Evolutionary conservation across 2,329 filamentous ascomycete genomes (phyloP), one percentile per base, ranked within the genome.

Genomic region (Dothideomycetes sp.): DNA sequence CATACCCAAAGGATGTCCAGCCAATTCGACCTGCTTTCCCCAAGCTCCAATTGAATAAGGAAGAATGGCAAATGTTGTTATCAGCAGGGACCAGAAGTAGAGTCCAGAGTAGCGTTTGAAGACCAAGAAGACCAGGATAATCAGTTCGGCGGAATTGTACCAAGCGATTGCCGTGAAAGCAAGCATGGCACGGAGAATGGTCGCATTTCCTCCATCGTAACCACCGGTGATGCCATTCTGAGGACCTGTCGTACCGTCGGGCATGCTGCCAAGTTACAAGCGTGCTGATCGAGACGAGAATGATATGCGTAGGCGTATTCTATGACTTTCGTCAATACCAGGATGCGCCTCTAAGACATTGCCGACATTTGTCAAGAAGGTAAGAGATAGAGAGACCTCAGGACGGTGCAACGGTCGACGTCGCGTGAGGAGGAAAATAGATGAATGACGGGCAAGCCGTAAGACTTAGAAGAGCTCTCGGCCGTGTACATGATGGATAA

Each of bases 61-160:
- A 9, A 70, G 54, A 29, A 71, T 64, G 7, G 65, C 65, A 8
- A 62, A 48, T 1, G 62, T 60, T 1, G 67, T 54, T 17, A 66
- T 49, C 15, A 71, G 45, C 45, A 72, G 51, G 18, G 61, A 64
- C 68, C 67, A 70, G 47, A 71, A 72, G 47, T 72, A 72, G 12
- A 68, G 51, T 0, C 69, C 68, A 16, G 55, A 53, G 37, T 64
- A 69, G 16, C 57, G 58, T 19, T 67, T 66, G 53, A 72, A 71
- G 20, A 64, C 69, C 18, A 68, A 50, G 39, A 69, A 61, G 23
- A 68, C 61, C 34, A 70, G 57, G 23, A 68, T 53, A 20, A 68
- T 57, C 16, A 71, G 56, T 47, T 71, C 68, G 12, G 68, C 47
- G 11, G 61, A 55, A 40, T 64, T 64, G 47, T 65, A 67, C 52